Conservation (phyloP, 2,329 filamentous ascomycete genomes). For the Aspergillus sp. region DNA sequence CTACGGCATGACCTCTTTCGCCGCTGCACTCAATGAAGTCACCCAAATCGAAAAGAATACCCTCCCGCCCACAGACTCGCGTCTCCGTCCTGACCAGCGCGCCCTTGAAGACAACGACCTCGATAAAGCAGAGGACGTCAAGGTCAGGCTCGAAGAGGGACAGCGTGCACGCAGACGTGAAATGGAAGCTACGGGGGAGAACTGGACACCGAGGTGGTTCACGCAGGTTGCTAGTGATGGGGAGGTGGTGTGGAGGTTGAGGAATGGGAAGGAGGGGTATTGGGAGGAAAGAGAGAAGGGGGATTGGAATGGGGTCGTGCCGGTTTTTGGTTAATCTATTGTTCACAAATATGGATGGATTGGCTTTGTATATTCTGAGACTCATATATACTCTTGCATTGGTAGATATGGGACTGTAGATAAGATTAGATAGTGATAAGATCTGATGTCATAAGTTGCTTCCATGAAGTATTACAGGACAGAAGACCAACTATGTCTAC, state of each 20-base stretch:
- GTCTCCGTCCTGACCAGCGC: constrained; percentile 80
- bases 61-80: constrained; percentile 72
- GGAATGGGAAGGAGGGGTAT: constrained; percentile 77
- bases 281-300: constrained; percentile 77
- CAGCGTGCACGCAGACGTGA: constrained; percentile 69
- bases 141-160: constrained; percentile 75
- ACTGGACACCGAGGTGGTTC: constrained; percentile 78
- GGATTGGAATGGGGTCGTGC: constrained; percentile 55
- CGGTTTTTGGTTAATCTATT: constrained; percentile 43
- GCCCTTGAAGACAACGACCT: constrained; percentile 74
- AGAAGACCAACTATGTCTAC: no score
- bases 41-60: constrained; percentile 69
- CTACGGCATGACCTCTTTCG: constrained; percentile 85
- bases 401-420: no score
- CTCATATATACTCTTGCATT: no score
- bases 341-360: no score
- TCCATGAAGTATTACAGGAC: no score
- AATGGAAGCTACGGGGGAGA: constrained; percentile 67
- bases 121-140: constrained; percentile 76
- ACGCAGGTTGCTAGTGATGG: constrained; percentile 52
- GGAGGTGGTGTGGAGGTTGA: constrained; percentile 60
- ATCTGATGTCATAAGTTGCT: no score
- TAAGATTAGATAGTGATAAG: no score
- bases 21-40: constrained; percentile 78
- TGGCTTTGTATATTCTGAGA: no score